A percentile compares a stretch with the other conserved stretches of the same genome.
Evolutionary conservation across 805 yeast genomes (phyloP).

Genomic region (Cyberlindnera mississippiensis): DNA sequence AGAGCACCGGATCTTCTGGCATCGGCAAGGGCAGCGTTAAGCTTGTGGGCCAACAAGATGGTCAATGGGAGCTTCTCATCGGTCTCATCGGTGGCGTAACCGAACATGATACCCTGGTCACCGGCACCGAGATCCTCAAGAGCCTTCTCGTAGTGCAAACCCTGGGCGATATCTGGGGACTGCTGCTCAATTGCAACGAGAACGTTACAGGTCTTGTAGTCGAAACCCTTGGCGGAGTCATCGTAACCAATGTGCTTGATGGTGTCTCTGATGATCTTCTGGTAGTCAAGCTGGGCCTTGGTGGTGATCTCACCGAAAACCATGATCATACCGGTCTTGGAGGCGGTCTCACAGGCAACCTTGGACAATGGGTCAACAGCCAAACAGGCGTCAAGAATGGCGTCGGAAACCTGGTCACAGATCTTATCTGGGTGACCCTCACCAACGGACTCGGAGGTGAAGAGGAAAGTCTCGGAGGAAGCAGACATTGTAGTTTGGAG

Average conservation of each 20-base stretch:
- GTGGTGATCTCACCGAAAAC: conserved; percentile 99
- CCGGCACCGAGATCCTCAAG: conserved; percentile 99
- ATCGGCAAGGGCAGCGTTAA: conserved; percentile 93
- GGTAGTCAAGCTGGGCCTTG: conserved; percentile 92
- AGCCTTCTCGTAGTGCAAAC: conserved; percentile 94
- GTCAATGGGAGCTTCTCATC: conserved; percentile 97
- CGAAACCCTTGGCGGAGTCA: conserved; percentile 92
- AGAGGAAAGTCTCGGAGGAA: conserved; percentile 46
- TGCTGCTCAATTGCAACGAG: conserved; percentile 99
- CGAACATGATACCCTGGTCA: conserved; percentile 99
- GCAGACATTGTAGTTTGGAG: conserved; percentile 17
- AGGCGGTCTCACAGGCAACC: conserved; percentile 99
- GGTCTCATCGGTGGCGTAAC: conserved; percentile 98
- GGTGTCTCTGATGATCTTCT: conserved; percentile 96
- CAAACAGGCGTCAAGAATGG: conserved; percentile 95
- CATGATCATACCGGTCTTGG: conserved; percentile 99
- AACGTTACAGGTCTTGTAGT: conserved; percentile 98
- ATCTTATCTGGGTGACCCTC: conserved; percentile 94
- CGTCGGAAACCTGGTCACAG: conserved; percentile 99
- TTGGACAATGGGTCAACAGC: conserved; percentile 94
- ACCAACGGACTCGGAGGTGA: conserved; percentile 88
- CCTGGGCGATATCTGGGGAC: conserved; percentile 98
- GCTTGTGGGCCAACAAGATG: conserved; percentile 87
- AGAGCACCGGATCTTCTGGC: conserved; percentile 96
- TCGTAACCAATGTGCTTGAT: conserved; percentile 98